Base-by-base conservation (phyloP, 2,329 filamentous ascomycete genomes). In the Aspergillus transmontanensis region DNA sequence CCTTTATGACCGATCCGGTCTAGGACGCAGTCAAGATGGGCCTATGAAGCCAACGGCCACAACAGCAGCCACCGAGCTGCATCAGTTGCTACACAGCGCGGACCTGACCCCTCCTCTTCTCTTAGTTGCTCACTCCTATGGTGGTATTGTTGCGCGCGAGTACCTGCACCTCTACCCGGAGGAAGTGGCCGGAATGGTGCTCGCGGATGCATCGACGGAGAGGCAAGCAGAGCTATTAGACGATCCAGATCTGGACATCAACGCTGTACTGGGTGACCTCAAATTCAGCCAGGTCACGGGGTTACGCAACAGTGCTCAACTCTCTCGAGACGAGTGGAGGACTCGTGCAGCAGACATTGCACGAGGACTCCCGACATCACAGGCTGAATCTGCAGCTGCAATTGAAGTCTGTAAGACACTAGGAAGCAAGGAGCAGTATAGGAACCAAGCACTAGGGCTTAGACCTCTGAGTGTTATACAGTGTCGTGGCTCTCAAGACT, bases 61-160 rank as follows among this genome's bases (percentile, higher is more conserved):
- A 0, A 63, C 55, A 2, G 71, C 75, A 30, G 77, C 77, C 6
- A 46, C 60, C 14, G 76, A 80, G 56, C 64, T 80, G 28, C 70
- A 71, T 48, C 61, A 36, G 28, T 67, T 78, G n/a, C 69, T 79
- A 6, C 14, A 64, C n/a, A 57, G 46, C 5, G 67, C 64, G 12
- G 34, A 65, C 0, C 61, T 78, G 1, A 9, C 43, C 0, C 68
- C 75, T 7, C 78, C 76, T 1, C 70, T 76, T 19, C 48, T 79
- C 3, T 66, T 81, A 6, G 71, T 76, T 2, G 78, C 71, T 1
- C 79, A 81, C 64, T 80, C 77, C 12, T 81, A 79, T 57, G 79
- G 79, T 9, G 78, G 70, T 0, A 75, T 80, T 48, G 66, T 80
- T 46, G 75, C 77, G 21, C 73, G 79, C 6, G 77, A 80, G 56